Evolutionary conservation across 1,139 yeast genomes (phyloP).

Genomic region (Wickerhamiella pararugosa): DNA sequence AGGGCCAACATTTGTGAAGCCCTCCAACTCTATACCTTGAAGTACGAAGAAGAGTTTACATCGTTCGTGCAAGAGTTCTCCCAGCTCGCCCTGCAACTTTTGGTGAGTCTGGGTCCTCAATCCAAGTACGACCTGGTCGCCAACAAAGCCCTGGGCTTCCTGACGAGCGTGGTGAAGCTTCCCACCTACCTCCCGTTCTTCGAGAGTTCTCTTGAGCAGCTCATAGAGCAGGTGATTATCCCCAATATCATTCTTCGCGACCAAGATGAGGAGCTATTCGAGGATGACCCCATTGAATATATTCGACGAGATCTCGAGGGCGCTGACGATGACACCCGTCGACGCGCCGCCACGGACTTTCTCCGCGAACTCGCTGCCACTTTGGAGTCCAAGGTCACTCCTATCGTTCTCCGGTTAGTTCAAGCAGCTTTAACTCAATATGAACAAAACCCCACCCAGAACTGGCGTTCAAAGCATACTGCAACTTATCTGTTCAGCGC

Average conservation of each 20-base stretch:
- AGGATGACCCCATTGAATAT: constrained; percentile 90
- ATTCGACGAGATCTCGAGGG: constrained; percentile 92
- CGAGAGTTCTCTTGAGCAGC: constrained; percentile 56
- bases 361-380: constrained; percentile 73
- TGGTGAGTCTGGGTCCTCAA: constrained; percentile 51
- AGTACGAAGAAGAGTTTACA: constrained; percentile 85
- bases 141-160: constrained; percentile 63
- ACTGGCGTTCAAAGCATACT: constrained; percentile 80
- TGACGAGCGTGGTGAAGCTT: constrained; percentile 67
- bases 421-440: constrained; percentile 45
- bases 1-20: constrained; percentile 78
- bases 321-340: constrained; percentile 80
- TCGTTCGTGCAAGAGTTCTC: constrained; percentile 64
- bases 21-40: constrained; percentile 68
- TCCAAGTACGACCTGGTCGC: constrained; percentile 75
- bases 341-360: constrained; percentile 84
- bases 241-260: constrained; percentile 75
- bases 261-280: constrained; percentile 81
- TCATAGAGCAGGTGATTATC: constrained; percentile 67
- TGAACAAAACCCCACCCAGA: constrained; percentile 26
- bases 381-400: constrained; percentile 60
- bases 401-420: constrained; percentile 64
- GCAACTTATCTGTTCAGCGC: constrained; percentile 79
- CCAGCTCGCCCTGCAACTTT: constrained; percentile 65
- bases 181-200: constrained; percentile 47